Conservation (phyloP, 139 green algal species). For the Volvox reticuliferus region DNA sequence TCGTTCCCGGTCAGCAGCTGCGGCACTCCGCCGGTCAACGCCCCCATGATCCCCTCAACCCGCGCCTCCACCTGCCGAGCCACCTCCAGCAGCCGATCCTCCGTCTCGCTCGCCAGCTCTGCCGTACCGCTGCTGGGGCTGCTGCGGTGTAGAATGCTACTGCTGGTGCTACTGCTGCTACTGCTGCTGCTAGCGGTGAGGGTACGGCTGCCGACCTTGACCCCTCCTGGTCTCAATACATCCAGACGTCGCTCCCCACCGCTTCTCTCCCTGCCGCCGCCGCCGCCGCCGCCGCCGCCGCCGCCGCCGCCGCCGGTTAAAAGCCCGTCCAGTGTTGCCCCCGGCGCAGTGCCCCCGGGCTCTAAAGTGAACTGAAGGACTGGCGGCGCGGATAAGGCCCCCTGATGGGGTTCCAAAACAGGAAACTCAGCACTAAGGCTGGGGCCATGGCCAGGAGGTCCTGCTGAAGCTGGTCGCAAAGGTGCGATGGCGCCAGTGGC, state of each 20-base stretch:
- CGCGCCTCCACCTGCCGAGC: conserved; percentile 54
- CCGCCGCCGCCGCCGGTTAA: not conserved
- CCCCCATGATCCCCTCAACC: conserved; percentile 49
- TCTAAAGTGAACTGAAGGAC: not conserved
- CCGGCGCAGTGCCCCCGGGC: no score
- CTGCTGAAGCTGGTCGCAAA: no score
- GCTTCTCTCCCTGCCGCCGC: no score
- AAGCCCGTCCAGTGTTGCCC: not conserved
- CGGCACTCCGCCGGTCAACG: conserved; percentile 8
- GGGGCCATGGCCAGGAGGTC: no score
- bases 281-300: no score
- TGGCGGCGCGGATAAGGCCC: no score
- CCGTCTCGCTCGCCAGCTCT: conserved; percentile 18
- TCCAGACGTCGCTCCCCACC: no score
- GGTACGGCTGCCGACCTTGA: no score
- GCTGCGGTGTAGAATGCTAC: not conserved
- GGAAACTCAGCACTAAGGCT: no score
- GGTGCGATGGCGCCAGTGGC: not conserved
- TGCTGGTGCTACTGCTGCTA: not conserved
- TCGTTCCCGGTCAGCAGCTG: not conserved
- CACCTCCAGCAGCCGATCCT: conserved; percentile 62
- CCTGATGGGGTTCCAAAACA: no score
- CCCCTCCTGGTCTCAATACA: not conserved
- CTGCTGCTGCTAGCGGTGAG: not conserved
- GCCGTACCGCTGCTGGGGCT: not conserved